phyloP scores from a whole-genome alignment of 148 eudicot species.

The Bassia scoparia region DNA sequence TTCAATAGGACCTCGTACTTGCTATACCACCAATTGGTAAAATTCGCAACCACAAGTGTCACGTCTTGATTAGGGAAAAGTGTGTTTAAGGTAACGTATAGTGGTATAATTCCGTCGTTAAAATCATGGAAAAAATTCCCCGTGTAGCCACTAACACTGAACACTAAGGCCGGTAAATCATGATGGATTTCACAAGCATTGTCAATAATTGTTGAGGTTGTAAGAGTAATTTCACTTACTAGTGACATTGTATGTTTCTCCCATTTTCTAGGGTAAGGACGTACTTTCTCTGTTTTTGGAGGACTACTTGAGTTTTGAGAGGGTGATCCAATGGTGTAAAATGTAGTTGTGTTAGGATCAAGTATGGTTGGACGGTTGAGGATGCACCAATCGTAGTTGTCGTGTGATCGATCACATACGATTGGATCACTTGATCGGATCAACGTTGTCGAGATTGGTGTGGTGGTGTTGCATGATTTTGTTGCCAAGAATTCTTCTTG shows the following conservation, averaged over 20 bases:
- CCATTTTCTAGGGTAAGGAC: slow-evolving; percentile 61
- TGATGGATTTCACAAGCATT: slow-evolving; percentile 40
- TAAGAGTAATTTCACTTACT: slow-evolving; percentile 45
- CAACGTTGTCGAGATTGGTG: slow-evolving; percentile 5
- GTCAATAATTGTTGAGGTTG: slow-evolving; percentile 24
- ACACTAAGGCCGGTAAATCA: slow-evolving; percentile 44
- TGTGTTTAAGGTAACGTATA: slow-evolving; percentile 44
- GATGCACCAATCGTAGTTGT: slow-evolving; percentile 41
- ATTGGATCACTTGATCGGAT: slow-evolving; percentile 27
- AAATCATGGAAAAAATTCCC: slow-evolving; percentile 60
- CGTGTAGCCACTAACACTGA: slow-evolving; percentile 44
- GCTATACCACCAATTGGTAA: slow-evolving; percentile 48
- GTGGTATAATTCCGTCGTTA: slow-evolving; percentile 56
- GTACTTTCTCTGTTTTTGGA: slow-evolving; percentile 32
- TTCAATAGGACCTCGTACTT: slow-evolving; percentile 46
- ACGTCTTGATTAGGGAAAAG: slow-evolving; percentile 33
- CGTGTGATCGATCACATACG: slow-evolving; percentile 42
- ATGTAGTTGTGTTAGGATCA: slow-evolving; percentile 33
- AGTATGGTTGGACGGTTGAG: slow-evolving; percentile 41
- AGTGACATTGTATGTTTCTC: slow-evolving; percentile 42
- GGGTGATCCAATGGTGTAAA: slow-evolving; percentile 24
- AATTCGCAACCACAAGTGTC: slow-evolving; percentile 44
- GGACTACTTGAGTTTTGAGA: background rate
- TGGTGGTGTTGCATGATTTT: background rate
- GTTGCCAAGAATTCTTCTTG: background rate